Conservation (phyloP, 768 basidiomycete species). For the Mrakia gelida region DNA sequence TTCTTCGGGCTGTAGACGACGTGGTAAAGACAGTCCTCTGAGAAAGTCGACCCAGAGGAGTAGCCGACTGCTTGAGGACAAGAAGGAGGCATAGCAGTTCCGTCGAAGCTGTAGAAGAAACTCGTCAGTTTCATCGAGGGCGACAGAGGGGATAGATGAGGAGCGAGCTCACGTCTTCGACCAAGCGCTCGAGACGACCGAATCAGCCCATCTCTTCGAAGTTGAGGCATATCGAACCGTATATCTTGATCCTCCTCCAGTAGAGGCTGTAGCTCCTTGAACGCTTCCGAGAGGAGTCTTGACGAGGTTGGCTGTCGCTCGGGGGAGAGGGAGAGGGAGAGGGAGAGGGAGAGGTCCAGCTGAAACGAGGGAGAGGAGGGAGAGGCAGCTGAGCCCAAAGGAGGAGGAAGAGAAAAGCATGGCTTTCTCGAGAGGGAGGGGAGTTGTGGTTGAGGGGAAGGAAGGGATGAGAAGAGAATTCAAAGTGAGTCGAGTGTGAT, state of each 20-base stretch:
- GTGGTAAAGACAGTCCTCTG: slow-evolving; percentile 22
- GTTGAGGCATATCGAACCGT: not conserved
- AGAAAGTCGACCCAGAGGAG: not conserved
- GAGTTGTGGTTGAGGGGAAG: too few relatives aligned
- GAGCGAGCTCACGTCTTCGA: slow-evolving; percentile 8
- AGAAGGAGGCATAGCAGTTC: slow-evolving; percentile 19
- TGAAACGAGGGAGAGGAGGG: not conserved
- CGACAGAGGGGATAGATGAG: not conserved
- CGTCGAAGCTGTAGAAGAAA: slow-evolving; percentile 8
- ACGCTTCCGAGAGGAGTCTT: slow-evolving; percentile 10
- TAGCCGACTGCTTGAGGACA: slow-evolving; percentile 19
- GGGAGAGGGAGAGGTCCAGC: not conserved
- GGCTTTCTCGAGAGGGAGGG: not conserved
- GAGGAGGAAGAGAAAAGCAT: not conserved
- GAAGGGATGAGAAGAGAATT: too few relatives aligned
- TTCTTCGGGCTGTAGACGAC: slow-evolving; percentile 19
- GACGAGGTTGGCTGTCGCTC: not conserved
- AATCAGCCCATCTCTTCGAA: slow-evolving; percentile 6
- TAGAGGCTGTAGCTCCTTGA: not conserved
- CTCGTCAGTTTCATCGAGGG: not conserved
- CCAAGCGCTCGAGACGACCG: not conserved
- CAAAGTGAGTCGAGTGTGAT: too few relatives aligned
- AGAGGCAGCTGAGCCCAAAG: not conserved
- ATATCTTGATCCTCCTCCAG: not conserved
- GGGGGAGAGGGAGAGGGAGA: not conserved